Percentiles rank a stretch among this genome's conserved stretches.
These are phyloP conservation scores for Poronia punctata DNA, from an alignment of 495 filamentous ascomycete species.

Conservation along the genomic window DNA sequence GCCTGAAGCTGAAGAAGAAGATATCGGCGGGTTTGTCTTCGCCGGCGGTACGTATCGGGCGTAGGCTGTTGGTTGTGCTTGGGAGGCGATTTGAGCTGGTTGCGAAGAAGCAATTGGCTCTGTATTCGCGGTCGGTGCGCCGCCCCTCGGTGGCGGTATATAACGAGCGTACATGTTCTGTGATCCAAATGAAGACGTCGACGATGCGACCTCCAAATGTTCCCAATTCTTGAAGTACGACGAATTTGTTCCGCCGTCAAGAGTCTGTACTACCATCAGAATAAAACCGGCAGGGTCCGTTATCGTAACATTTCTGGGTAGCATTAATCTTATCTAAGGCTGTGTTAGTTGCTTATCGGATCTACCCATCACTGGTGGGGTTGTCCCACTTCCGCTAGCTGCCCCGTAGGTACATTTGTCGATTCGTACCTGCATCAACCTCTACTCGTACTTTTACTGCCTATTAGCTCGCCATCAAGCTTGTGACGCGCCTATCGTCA, in stretches of 20 bases:
- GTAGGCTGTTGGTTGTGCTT: slow-evolving; percentile 27
- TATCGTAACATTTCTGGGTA: slow-evolving; percentile 16
- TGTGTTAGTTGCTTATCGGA: not conserved
- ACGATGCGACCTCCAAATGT: not conserved
- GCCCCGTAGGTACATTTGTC: too few relatives aligned
- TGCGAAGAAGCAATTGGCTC: slow-evolving; percentile 8
- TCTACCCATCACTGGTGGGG: too few relatives aligned
- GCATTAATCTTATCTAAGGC: slow-evolving; percentile 1
- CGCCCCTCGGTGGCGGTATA: slow-evolving; percentile 32
- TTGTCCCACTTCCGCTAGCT: too few relatives aligned
- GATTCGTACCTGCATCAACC: too few relatives aligned
- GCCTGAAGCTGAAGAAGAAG: too few relatives aligned
- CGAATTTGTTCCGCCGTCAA: too few relatives aligned
- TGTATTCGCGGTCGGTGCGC: not conserved
- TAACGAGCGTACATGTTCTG: slow-evolving; percentile 50
- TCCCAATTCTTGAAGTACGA: too few relatives aligned
- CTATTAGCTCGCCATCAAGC: too few relatives aligned
- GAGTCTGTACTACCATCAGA: slow-evolving; percentile 20
- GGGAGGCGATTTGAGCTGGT: slow-evolving; percentile 5
- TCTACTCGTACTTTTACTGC: too few relatives aligned
- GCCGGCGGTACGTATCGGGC: slow-evolving; percentile 36
- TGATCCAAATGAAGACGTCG: not conserved
- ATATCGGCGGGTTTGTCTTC: slow-evolving; percentile 10
- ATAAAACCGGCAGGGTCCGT: slow-evolving; percentile 25
- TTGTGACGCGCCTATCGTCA: too few relatives aligned